Evolutionary conservation across 495 filamentous ascomycete species (phyloP).

Genomic region (Neurospora intermedia): DNA sequence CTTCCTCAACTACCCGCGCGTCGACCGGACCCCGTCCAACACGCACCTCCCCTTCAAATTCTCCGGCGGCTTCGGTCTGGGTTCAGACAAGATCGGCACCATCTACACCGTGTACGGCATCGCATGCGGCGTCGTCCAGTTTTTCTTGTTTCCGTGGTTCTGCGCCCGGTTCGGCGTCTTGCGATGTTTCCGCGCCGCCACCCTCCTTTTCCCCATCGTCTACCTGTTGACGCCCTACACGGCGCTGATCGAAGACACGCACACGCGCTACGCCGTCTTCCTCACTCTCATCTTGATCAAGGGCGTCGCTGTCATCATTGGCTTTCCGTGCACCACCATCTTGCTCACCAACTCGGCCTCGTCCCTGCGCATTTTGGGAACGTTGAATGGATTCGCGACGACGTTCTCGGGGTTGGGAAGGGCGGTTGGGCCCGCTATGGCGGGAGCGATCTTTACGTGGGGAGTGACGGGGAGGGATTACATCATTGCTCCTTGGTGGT

Average conservation of each 20-base stretch:
- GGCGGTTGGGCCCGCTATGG: conserved; percentile 61
- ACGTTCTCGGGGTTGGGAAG: conserved; percentile 68
- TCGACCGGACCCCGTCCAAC: conserved; percentile 33
- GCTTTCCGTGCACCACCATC: conserved; percentile 82
- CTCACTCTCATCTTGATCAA: conserved; percentile 54
- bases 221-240: conserved; percentile 69
- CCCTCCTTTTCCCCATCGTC: conserved; percentile 53
- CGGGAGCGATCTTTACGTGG: conserved; percentile 54
- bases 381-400: conserved; percentile 81
- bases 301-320: conserved; percentile 60
- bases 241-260: conserved; percentile 41
- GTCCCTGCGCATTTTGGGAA: conserved; percentile 66
- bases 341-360: conserved; percentile 77
- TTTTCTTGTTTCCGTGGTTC: conserved; percentile 62
- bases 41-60: conserved; percentile 68
- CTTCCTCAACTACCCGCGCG: conserved; percentile 62
- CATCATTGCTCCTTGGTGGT: conserved; percentile 72
- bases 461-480: conserved; percentile 57
- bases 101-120: conserved; percentile 69
- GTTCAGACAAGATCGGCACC: conserved; percentile 60
- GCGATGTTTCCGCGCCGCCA: conserved; percentile 50
- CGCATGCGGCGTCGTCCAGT: conserved; percentile 62
- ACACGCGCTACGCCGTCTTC: conserved; percentile 34
- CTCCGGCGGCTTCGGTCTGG: conserved; percentile 63
- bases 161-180: conserved; percentile 62